These are phyloP conservation scores for Cladosporium colombiae DNA, from an alignment of 2,329 filamentous ascomycete species.

Conservation along the genomic window DNA sequence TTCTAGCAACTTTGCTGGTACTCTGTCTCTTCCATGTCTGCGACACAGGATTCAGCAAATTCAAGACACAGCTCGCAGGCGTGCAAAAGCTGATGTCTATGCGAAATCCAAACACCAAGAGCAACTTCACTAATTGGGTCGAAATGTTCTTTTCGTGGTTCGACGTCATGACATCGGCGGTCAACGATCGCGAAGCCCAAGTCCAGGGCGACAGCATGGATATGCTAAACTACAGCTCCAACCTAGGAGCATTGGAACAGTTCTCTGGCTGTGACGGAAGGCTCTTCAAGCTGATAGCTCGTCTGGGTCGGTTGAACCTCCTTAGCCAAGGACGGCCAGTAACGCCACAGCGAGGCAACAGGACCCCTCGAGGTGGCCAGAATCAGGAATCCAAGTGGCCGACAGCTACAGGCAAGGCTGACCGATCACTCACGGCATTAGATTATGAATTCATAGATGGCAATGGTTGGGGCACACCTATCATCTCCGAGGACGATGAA, in stretches of 20 bases:
- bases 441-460: conserved; percentile 65
- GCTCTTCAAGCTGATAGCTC: conserved; percentile 82
- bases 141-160: conserved; percentile 93
- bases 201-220: conserved; percentile 65
- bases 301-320: conserved; percentile 80
- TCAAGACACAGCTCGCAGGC: conserved; percentile 89
- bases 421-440: conserved; percentile 32
- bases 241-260: conserved; percentile 77
- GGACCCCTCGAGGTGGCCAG: conserved; percentile 1
- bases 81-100: conserved; percentile 87
- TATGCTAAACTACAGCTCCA: conserved; percentile 63
- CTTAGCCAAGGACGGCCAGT: conserved; percentile 65
- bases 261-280: conserved; percentile 83
- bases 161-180: conserved; percentile 86
- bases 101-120: conserved; percentile 62
- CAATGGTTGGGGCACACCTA: conserved; percentile 21
- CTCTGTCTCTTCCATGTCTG: conserved; percentile 92
- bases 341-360: conserved; percentile 32
- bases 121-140: conserved; percentile 80
- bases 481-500: conserved; percentile 44
- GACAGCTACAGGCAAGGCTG: conserved; percentile 58
- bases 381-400: conserved; percentile 1
- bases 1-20: conserved; percentile 82
- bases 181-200: conserved; percentile 88
- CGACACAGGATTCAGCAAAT: conserved; percentile 88